Percentiles rank a stretch among this genome's conserved stretches.
Evolutionary conservation across 2,329 filamentous ascomycete genomes (phyloP).

Genomic region (Exophiala sp.): DNA sequence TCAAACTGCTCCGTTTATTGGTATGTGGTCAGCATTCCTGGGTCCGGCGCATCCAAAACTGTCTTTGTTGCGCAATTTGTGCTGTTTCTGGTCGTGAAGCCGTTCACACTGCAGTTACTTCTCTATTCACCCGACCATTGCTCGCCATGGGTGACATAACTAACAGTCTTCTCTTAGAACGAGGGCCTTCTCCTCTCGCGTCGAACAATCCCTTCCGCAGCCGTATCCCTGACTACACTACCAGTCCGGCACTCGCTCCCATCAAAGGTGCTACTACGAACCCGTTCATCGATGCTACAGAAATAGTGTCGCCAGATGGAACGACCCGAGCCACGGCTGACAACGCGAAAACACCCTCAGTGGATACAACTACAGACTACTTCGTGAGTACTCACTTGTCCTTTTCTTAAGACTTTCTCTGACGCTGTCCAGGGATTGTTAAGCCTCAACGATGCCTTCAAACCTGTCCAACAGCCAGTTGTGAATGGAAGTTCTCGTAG

Average conservation of each 20-base stretch:
- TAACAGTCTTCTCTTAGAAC: conserved; percentile 22
- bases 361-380: conserved; percentile 15
- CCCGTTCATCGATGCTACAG: conserved; percentile 53
- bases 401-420: conserved; percentile 1
- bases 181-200: conserved; percentile 27
- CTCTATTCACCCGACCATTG: neutral
- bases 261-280: conserved; percentile 54
- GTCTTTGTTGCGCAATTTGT: neutral
- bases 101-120: neutral
- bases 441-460: conserved; percentile 16
- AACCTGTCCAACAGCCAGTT: conserved; percentile 27
- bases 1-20: conserved; percentile 15
- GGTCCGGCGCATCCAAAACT: neutral
- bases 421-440: conserved; percentile 9
- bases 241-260: conserved; percentile 30
- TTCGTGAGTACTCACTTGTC: conserved; percentile 16
- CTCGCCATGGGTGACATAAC: neutral
- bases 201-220: conserved; percentile 50
- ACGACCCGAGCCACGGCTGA: conserved; percentile 9
- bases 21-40: conserved; percentile 9
- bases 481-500: conserved; percentile 27
- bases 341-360: conserved; percentile 2
- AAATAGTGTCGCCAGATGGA: conserved; percentile 25
- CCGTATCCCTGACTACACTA: conserved; percentile 35
- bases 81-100: neutral